A percentile compares a stretch with the other conserved stretches of the same genome.
These are phyloP conservation scores for Arbutus unedo DNA, from an alignment of 148 eudicot genomes.

Conservation along the genomic window DNA sequence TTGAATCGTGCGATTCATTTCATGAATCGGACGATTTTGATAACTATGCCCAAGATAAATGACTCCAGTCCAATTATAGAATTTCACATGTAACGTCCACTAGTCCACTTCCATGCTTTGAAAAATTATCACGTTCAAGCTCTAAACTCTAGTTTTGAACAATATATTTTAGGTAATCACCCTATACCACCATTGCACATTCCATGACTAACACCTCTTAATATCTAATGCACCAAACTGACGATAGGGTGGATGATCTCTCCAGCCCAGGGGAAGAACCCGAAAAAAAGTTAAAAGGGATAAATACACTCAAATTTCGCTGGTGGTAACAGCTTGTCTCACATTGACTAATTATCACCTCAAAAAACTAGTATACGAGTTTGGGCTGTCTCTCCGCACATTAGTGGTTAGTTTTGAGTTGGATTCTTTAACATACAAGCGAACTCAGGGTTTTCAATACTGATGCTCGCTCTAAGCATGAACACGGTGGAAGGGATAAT, in stretches of 20 bases:
- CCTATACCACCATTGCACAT: background rate
- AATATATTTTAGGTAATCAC: background rate
- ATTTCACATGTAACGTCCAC: background rate
- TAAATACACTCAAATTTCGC: background rate
- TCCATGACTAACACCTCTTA: background rate
- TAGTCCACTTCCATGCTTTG: background rate
- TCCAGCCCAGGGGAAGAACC: background rate
- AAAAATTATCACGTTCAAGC: background rate
- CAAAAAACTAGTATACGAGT: no score
- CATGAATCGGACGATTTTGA: no score
- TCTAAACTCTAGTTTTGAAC: background rate
- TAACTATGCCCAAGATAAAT: background rate
- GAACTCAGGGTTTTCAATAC: background rate
- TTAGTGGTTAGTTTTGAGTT: no score
- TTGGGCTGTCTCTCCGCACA: no score
- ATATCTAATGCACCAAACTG: background rate
- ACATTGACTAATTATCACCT: no score
- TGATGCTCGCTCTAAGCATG: background rate
- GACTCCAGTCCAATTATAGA: background rate
- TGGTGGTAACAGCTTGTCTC: background rate
- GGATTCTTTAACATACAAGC: background rate
- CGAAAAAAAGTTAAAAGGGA: background rate
- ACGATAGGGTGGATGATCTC: background rate
- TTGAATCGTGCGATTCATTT: no score
- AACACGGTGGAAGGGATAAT: background rate